Evolutionary conservation across 495 filamentous ascomycete genomes (phyloP).

Genomic region (Neurospora sp.): DNA sequence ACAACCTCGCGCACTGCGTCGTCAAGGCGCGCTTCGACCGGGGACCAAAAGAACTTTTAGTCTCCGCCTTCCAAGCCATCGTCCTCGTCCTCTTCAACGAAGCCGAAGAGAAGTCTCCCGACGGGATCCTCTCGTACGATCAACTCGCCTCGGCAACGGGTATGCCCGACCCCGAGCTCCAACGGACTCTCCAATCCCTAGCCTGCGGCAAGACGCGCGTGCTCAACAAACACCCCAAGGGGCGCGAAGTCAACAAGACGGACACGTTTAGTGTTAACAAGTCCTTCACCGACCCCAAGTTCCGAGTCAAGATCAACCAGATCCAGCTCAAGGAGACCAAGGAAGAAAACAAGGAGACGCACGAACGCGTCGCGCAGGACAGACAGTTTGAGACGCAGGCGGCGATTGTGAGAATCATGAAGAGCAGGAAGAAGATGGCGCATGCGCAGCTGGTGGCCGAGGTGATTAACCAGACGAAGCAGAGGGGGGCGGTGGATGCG

Average conservation of each 20-base stretch:
- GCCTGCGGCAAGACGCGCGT: conserved; percentile 84
- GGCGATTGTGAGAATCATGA: conserved; percentile 95
- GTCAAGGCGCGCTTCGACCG: conserved; percentile 67
- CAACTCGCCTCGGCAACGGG: conserved; percentile 62
- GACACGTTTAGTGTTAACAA: conserved; percentile 78
- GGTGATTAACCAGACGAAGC: conserved; percentile 81
- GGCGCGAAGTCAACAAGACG: conserved; percentile 61
- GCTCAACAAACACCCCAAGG: conserved; percentile 77
- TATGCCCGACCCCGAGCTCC: conserved; percentile 59
- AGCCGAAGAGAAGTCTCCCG: conserved; percentile 29
- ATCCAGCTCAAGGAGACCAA: conserved; percentile 91
- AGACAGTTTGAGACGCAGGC: conserved; percentile 94
- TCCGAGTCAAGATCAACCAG: conserved; percentile 95
- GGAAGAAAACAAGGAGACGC: conserved; percentile 82
- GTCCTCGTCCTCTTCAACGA: conserved; percentile 90
- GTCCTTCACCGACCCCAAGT: conserved; percentile 68
- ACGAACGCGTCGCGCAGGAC: conserved; percentile 80
- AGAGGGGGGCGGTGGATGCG: conserved; percentile 71
- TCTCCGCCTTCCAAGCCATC: conserved; percentile 83
- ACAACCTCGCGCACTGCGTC: conserved; percentile 78
- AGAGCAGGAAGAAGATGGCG: conserved; percentile 77
- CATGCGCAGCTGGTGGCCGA: conserved; percentile 75
- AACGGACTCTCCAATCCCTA: conserved; percentile 85
- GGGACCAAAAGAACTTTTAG: conserved; percentile 73
- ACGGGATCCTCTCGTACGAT: conserved; percentile 48